Evolutionary conservation across 768 basidiomycete genomes (phyloP).

Genomic region (Calocybe indica): DNA sequence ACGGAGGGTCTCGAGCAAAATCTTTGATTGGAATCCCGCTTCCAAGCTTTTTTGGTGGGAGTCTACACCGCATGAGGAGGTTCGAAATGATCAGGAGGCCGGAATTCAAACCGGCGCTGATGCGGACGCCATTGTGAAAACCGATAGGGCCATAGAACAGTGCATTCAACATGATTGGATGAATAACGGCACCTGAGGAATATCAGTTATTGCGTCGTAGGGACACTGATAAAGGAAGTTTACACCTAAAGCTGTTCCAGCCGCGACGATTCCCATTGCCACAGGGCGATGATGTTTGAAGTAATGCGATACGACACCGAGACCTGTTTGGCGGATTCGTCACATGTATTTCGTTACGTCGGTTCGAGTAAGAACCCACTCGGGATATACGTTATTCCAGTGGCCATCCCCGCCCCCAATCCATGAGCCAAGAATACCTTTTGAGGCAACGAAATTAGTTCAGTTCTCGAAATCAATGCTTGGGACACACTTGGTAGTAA

Average conservation of each 20-base stretch:
- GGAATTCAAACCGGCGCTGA: constrained; percentile 10
- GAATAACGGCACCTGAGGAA: constrained; percentile 29
- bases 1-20: constrained; percentile 4
- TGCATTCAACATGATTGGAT: constrained; percentile 43
- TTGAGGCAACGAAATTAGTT: not conserved
- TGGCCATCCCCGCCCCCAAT: constrained; percentile 32
- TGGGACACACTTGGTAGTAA: not conserved
- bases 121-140: constrained; percentile 12
- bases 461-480: too few relatives aligned
- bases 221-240: not conserved
- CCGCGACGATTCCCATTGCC: constrained; percentile 36
- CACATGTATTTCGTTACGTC: not conserved
- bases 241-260: constrained; percentile 19
- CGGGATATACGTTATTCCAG: constrained; percentile 40
- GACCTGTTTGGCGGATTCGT: not conserved
- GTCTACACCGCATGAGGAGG: constrained; percentile 9
- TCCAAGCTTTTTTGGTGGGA: constrained; percentile 3
- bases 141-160: constrained; percentile 12
- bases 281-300: constrained; percentile 33
- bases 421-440: constrained; percentile 45
- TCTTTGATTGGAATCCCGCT: not conserved
- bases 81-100: constrained; percentile 10
- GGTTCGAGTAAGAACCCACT: constrained; percentile 8
- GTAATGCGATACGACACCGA: constrained; percentile 33
- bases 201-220: not conserved